Evolutionary conservation across 441 rosid species (phyloP), one percentile per base, ranked within the genome.

Genomic region (Syzygium malaccense): DNA sequence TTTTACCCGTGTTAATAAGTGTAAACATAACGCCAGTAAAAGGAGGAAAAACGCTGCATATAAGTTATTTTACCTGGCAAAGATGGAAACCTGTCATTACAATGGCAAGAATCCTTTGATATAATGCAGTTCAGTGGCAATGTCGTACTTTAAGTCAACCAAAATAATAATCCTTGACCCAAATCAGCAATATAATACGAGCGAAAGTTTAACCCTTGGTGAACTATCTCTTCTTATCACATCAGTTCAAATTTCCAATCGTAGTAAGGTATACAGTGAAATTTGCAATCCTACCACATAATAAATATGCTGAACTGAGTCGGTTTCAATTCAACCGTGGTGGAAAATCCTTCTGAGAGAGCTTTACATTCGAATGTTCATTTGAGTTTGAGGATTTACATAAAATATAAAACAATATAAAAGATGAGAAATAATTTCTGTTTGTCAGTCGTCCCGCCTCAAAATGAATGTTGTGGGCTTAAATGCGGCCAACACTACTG

Each of bases 401-500:
- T 23, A 41, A 12, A 37, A 37, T 20, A 37, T 75, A 41, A 3
- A 75, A 75, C 80, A 11, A 0, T 71, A 37, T 37, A 20, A 11
- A 19, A 71, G 20, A 71, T 28, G 15, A 10, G 15, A 71, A 20
- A 10, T 11, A 3, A 20, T 20, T 71, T 23, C 49, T 37, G 18
- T 41, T n/a, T 14, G 23, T 91, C 89, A 92, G 79, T 91, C 88
- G n/a, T 85, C 91, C 86, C 90, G 92, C 90, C 90, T 88, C 2
- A 89, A 58, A 79, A 86, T 90, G 80, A 86, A 71, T 18, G 91
- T 78, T 58, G 94, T 33, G 20, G 99, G 96, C 90, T 93, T 97
- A 58, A 97, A 93, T 49, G 99, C 96, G 25, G 99, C 98, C 89
- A 96, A 87, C 88, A 97, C 90, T 58, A 95, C 99, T 0, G 98